Conservation (phyloP, 495 filamentous ascomycete genomes). For the Talaromyces liani region DNA sequence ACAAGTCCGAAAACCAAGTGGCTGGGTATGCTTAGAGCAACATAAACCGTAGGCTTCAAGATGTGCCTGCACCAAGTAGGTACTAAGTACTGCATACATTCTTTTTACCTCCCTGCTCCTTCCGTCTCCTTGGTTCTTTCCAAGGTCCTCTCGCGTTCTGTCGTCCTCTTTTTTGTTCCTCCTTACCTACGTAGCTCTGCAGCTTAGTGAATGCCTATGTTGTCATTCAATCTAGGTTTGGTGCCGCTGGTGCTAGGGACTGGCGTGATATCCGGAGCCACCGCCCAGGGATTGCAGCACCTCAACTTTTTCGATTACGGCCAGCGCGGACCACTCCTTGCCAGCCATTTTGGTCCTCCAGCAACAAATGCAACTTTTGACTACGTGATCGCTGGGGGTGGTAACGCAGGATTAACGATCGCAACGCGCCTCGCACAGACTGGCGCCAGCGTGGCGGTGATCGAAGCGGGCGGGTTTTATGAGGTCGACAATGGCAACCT, state of each 20-base stretch:
- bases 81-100: no score
- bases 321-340: conserved; percentile 12
- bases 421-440: conserved; percentile 40
- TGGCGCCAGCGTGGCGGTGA: conserved; percentile 32
- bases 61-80: neutral
- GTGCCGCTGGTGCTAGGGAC: neutral
- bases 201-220: neutral
- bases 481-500: conserved; percentile 39
- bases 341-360: conserved; percentile 9
- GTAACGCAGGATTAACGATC: conserved; percentile 42
- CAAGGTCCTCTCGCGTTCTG: no score
- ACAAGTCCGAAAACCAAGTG: neutral
- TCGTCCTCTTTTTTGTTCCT: no score
- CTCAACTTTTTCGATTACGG: conserved; percentile 15
- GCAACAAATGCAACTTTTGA: conserved; percentile 26
- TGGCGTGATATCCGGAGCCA: neutral
- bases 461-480: conserved; percentile 54
- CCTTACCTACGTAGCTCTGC: no score
- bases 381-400: conserved; percentile 47
- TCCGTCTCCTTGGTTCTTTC: no score
- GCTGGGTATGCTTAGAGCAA: neutral
- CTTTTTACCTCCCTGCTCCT: no score
- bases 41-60: neutral
- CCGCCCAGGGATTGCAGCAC: conserved; percentile 1
- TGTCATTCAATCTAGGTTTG: neutral